Conservation (phyloP, 1,139 yeast genomes). For the Geotrichum carabidarum region DNA sequence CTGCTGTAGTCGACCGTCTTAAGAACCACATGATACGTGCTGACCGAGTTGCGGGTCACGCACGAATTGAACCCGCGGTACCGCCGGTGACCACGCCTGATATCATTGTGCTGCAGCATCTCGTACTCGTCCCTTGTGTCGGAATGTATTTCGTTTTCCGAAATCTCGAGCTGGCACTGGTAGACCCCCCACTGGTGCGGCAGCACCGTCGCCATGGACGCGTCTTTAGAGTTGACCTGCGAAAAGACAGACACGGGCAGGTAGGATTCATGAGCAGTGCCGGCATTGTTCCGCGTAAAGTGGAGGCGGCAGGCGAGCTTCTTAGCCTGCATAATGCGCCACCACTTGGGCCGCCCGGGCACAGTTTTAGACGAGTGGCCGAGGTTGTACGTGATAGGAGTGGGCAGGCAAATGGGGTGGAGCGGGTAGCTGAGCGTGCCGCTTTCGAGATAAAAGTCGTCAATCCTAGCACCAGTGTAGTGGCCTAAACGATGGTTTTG, state of each 20-base stretch:
- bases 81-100: constrained; percentile 14
- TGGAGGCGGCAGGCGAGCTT: constrained; percentile 20
- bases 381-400: constrained; percentile 25
- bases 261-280: neutral
- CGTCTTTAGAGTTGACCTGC: neutral
- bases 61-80: constrained; percentile 9
- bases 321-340: constrained; percentile 20
- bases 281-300: constrained; percentile 1
- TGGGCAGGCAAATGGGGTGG: constrained; percentile 22
- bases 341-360: constrained; percentile 27
- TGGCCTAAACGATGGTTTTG: neutral
- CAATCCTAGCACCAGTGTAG: neutral
- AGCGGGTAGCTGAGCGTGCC: constrained; percentile 16
- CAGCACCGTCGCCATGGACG: constrained; percentile 6
- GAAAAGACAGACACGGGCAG: neutral
- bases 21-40: constrained; percentile 17
- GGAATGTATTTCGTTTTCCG: constrained; percentile 14
- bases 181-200: constrained; percentile 4
- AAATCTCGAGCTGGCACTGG: constrained; percentile 19
- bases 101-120: constrained; percentile 16
- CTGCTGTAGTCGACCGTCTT: constrained; percentile 22
- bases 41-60: constrained; percentile 5
- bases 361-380: constrained; percentile 21
- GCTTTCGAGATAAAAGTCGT: constrained; percentile 18
- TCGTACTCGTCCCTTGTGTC: constrained; percentile 16